phyloP scores from a whole-genome alignment of 441 rosid species.

The Jatropha podagrica region DNA sequence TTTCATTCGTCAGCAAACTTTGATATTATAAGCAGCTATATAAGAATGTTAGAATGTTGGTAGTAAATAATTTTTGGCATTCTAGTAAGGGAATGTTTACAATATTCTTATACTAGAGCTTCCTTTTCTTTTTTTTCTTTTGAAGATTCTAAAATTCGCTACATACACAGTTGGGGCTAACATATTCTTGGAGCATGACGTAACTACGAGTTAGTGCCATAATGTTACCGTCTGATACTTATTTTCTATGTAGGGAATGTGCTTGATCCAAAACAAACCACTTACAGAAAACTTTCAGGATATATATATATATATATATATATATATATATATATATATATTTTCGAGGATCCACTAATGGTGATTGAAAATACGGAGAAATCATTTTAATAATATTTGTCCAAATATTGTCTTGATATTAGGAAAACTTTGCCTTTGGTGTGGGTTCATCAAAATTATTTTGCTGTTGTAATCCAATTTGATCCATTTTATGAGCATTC shows the following conservation, averaged over 20 bases:
- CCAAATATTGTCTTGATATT: background rate
- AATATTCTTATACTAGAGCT: background rate
- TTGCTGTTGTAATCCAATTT: background rate
- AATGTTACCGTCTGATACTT: background rate
- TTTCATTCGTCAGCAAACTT: background rate
- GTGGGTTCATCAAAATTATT: background rate
- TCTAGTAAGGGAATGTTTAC: background rate
- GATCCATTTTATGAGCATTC: too few species aligned
- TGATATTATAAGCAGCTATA: background rate
- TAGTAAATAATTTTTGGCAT: background rate
- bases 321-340: background rate
- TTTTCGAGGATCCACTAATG: background rate
- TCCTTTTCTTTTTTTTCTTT: background rate
- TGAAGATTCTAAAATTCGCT: constrained; percentile 11
- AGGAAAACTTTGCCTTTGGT: background rate
- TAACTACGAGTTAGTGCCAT: background rate
- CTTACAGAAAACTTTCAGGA: background rate
- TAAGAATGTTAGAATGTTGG: background rate
- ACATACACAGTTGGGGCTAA: background rate
- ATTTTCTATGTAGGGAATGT: background rate
- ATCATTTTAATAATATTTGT: background rate
- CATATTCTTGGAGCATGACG: background rate
- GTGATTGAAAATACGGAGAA: background rate
- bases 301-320: background rate
- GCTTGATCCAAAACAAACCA: background rate